A percentile compares a stretch with the other conserved stretches of the same genome.
Evolutionary conservation across 805 yeast species (phyloP).

Genomic region (Metahyphopichia silvanorum): DNA sequence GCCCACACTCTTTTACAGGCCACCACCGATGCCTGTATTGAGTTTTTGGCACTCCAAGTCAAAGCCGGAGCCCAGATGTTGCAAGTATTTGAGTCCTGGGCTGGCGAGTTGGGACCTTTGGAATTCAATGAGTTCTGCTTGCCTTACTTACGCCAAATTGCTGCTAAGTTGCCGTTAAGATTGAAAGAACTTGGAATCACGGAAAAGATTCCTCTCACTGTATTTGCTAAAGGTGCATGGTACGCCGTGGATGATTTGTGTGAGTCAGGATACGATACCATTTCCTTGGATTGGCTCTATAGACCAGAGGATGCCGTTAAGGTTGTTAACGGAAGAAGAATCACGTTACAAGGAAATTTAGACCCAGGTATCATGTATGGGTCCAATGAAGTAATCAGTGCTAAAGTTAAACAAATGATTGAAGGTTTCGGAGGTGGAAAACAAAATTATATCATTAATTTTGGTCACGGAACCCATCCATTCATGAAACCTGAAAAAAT

Average conservation of each 20-base stretch:
- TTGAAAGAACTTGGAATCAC: constrained; percentile 66
- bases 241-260: constrained; percentile 87
- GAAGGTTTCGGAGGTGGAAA: constrained; percentile 92
- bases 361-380: constrained; percentile 97
- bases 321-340: constrained; percentile 66
- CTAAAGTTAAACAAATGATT: constrained; percentile 85
- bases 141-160: constrained; percentile 81
- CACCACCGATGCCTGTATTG: constrained; percentile 84
- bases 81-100: constrained; percentile 97
- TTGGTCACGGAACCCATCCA: constrained; percentile 98
- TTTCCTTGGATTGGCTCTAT: constrained; percentile 92
- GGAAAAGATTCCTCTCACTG: constrained; percentile 79
- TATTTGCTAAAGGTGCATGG: constrained; percentile 97
- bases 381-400: constrained; percentile 70
- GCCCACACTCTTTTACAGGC: constrained; percentile 70
- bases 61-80: constrained; percentile 98
- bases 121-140: constrained; percentile 87
- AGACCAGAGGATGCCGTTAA: constrained; percentile 82
- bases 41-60: constrained; percentile 90
- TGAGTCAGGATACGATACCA: constrained; percentile 74
- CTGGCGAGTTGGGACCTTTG: constrained; percentile 88
- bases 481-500: constrained; percentile 93
- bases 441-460: constrained; percentile 85
- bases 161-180: constrained; percentile 62
- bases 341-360: constrained; percentile 87